These are phyloP conservation scores for Magnaporthiopsis poae DNA, from an alignment of 2,329 filamentous ascomycete species.

Conservation along the genomic window DNA sequence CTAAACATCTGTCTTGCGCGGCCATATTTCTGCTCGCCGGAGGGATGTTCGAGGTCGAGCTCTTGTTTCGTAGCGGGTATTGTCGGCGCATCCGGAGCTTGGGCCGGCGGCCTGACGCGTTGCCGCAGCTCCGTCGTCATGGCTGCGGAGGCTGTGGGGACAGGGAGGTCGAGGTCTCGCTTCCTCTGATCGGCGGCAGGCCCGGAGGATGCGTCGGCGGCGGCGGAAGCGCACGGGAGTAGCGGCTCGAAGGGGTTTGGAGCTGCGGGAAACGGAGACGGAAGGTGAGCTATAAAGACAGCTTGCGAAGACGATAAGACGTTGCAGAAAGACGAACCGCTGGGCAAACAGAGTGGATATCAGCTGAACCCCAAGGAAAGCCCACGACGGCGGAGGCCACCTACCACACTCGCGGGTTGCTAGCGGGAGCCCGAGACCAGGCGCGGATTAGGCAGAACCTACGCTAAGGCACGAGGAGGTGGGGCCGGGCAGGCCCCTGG, in stretches of 20 bases:
- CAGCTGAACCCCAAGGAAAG: background rate
- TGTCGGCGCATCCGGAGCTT: background rate
- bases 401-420: too few species aligned
- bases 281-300: background rate
- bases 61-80: constrained; percentile 12
- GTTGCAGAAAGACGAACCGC: background rate
- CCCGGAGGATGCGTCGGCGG: too few species aligned
- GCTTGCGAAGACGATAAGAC: background rate
- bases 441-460: background rate
- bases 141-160: background rate
- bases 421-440: background rate
- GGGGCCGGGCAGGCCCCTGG: background rate
- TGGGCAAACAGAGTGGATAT: background rate
- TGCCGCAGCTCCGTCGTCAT: constrained; percentile 24
- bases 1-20: constrained; percentile 39
- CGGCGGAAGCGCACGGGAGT: background rate
- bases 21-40: constrained; percentile 45
- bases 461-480: background rate
- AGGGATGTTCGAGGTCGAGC: constrained; percentile 32
- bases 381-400: background rate
- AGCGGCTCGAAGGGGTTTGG: background rate
- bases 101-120: constrained; percentile 15
- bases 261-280: background rate
- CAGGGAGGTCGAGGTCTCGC: background rate
- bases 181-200: too few species aligned